Percentiles rank a stretch among this genome's conserved stretches.
Evolutionary conservation across 192 early-diverging fungal species (phyloP).

Genomic region (Allomyces arbusculus): DNA sequence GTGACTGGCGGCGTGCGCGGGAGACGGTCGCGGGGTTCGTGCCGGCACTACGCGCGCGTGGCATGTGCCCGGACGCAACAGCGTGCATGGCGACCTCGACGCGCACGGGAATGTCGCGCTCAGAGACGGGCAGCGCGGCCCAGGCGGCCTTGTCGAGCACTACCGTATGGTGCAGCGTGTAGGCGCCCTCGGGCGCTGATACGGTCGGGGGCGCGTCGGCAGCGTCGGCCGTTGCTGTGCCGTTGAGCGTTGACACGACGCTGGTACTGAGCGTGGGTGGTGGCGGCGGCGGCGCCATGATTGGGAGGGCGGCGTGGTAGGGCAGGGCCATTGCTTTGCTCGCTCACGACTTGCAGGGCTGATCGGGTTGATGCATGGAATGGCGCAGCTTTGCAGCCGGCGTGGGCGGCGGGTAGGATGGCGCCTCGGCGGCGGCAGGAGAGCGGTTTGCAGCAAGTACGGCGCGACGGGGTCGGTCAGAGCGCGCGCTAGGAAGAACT

Average conservation of each 20-base stretch:
- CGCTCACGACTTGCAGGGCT: neutral
- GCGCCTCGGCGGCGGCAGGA: no score
- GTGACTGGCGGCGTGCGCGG: neutral
- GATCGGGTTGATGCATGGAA: slow-evolving; percentile 4
- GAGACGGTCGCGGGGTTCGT: neutral
- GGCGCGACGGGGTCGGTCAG: no score
- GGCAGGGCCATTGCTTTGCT: no score
- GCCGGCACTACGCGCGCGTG: neutral
- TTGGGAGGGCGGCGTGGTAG: no score
- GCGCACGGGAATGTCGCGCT: neutral
- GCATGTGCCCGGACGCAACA: neutral
- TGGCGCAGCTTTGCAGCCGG: slow-evolving; percentile 1
- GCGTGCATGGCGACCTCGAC: neutral
- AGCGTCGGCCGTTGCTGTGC: neutral
- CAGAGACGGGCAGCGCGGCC: neutral
- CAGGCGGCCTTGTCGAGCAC: neutral
- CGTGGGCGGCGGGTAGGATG: no score
- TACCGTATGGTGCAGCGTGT: neutral
- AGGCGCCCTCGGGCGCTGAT: neutral
- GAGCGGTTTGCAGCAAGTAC: no score
- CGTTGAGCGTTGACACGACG: neutral
- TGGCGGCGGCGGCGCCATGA: no score
- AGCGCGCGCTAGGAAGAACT: no score
- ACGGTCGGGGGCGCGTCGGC: neutral
- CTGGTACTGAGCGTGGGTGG: neutral